Evolutionary conservation across 805 yeast genomes (phyloP), one percentile per base, ranked within the genome.

Genomic region (Yamadazyma insecticola): DNA sequence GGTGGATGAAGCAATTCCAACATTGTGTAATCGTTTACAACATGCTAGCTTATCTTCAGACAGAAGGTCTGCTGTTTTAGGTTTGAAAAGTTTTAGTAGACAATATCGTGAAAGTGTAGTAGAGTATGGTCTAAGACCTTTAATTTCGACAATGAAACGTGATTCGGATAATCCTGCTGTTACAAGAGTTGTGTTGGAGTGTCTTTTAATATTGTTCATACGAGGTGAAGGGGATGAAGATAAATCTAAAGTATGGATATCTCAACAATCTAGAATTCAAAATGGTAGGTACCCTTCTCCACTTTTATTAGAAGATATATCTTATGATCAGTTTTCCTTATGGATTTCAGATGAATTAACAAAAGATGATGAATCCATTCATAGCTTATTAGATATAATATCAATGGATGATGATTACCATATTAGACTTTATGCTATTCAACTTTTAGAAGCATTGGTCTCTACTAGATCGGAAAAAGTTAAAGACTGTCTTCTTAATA

Each of bases 281-380:
- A 80, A 81, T 57, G 90, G 90, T 9, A 81, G 81, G 47, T 83
- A 82, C 43, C 86, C 89, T 0, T 78, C 88, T 2, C 92, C 92
- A 3, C 58, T 78, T 13, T 60, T 77, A 16, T 58, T 73, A 55
- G 76, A 71, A 29, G 72, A 73, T 25, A 70, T 69, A 3, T 57
- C 64, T 4, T 74, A 77, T 9, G 97, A 89, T 51, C 95, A 87
- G 48, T 84, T 92, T 43, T 84, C 96, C 1, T 60, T 89, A 34
- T 89, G 97, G 95, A 84, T 92, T 19, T 87, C 97, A 0, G 98
- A 92, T 57, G 97, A 87, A 48, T 64, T 92, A 45, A 82, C 89
- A 1, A 89, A 84, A 37, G 57, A 55, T 29, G 56, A 47, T 12
- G 55, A 48, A 16, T 41, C 53, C 13, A 37, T 65, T 23, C 35